These are phyloP conservation scores for Plenodomus tracheiphilus DNA, from an alignment of 2,329 filamentous ascomycete genomes.

Conservation along the genomic window DNA sequence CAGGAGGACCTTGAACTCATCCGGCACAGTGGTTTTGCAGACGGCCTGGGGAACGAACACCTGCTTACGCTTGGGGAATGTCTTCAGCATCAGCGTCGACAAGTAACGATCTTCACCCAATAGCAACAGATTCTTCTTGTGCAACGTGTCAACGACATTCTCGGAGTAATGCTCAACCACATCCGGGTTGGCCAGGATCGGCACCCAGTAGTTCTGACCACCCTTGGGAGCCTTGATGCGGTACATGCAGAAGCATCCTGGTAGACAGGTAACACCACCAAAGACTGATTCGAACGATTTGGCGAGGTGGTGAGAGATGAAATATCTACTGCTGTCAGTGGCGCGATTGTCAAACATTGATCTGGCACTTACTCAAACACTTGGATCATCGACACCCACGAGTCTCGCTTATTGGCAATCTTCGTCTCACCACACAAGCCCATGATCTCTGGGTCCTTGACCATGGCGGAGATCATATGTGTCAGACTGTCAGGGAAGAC, in stretches of 20 bases:
- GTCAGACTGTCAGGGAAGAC: constrained; percentile 98
- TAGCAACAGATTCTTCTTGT: constrained; percentile 94
- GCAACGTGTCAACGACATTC: constrained; percentile 96
- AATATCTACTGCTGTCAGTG: constrained; percentile 62
- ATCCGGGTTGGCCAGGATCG: constrained; percentile 96
- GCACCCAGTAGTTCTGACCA: constrained; percentile 98
- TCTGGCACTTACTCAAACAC: constrained; percentile 76
- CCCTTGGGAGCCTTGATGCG: constrained; percentile 99
- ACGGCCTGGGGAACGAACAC: constrained; percentile 98
- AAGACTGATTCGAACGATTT: constrained; percentile 99
- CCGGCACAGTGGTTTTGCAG: constrained; percentile 97
- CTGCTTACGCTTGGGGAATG: constrained; percentile 98
- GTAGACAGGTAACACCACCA: constrained; percentile 97
- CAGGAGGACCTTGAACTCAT: constrained; percentile 86
- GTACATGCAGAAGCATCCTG: constrained; percentile 99
- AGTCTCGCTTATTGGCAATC: constrained; percentile 95
- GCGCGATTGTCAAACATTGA: constrained; percentile 20
- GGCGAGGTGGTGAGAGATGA: constrained; percentile 94
- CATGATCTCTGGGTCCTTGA: constrained; percentile 99
- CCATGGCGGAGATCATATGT: constrained; percentile 99
- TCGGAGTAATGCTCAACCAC: constrained; percentile 99
- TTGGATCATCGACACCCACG: constrained; percentile 97
- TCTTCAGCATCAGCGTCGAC: constrained; percentile 96
- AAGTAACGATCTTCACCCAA: constrained; percentile 94
- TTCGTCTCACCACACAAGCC: constrained; percentile 98